These are phyloP conservation scores for Dendrobium officinale DNA, from an alignment of 106 monocot genomes.

Conservation along the genomic window DNA sequence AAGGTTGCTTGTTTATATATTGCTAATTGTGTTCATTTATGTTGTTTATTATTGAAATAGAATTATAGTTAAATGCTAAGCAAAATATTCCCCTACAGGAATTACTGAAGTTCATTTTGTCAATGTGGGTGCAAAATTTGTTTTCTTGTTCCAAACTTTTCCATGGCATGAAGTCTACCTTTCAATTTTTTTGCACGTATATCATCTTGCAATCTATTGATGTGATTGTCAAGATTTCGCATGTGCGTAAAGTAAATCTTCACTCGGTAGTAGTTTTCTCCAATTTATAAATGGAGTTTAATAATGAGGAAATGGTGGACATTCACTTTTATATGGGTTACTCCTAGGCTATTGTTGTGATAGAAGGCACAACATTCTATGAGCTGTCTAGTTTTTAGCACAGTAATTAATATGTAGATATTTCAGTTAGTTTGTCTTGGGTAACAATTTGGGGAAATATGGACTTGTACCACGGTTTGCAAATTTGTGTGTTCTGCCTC, in stretches of 20 bases:
- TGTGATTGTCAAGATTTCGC: conserved; percentile 1
- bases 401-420: no score
- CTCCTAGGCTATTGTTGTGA: no score
- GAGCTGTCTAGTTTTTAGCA: no score
- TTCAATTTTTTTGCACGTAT: neutral
- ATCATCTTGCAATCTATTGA: neutral
- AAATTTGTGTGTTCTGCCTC: no score
- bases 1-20: no score
- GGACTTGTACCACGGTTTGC: no score
- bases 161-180: neutral
- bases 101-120: no score
- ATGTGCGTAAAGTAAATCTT: neutral
- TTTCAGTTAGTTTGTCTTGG: no score
- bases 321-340: neutral
- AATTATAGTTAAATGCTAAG: neutral
- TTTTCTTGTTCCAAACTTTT: neutral
- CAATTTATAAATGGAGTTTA: neutral
- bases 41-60: no score
- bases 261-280: neutral
- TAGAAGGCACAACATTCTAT: no score
- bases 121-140: neutral
- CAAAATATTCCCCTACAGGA: neutral
- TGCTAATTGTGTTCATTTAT: no score
- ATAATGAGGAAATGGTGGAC: neutral
- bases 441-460: no score